Evolutionary conservation across 306 rosid genomes (phyloP).

Genomic region (Calophaca sinica): DNA sequence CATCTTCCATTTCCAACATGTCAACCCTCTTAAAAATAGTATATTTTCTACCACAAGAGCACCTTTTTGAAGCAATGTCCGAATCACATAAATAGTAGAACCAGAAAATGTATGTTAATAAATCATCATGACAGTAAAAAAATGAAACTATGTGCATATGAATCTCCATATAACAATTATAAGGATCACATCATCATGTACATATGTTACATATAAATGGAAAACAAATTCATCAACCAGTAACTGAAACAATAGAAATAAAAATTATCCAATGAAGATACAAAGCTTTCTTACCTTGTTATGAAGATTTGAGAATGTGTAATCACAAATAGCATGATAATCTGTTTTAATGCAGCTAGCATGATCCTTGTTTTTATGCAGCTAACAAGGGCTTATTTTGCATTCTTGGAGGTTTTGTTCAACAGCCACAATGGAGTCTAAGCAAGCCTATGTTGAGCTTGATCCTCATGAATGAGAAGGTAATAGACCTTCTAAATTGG

Average conservation of each 20-base stretch:
- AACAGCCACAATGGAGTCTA: constrained; percentile 85
- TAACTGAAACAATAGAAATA: too few species aligned
- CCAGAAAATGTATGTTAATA: not conserved
- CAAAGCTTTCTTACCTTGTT: too few species aligned
- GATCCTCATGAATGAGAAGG: too few species aligned
- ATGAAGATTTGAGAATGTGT: too few species aligned
- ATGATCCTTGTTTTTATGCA: constrained; percentile 52
- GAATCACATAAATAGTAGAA: constrained; percentile 3
- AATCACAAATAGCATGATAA: too few species aligned
- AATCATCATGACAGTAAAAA: not conserved
- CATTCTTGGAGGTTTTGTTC: constrained; percentile 89
- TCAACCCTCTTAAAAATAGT: constrained; percentile 43
- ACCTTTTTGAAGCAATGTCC: constrained; percentile 38
- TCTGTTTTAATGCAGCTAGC: constrained; percentile 8
- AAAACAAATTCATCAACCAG: too few species aligned
- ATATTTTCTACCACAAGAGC: constrained; percentile 45
- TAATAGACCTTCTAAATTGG: too few species aligned
- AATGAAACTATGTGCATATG: not conserved
- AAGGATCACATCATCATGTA: too few species aligned
- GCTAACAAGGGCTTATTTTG: constrained; percentile 90
- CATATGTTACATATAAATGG: too few species aligned
- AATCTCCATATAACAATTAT: not conserved
- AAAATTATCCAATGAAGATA: too few species aligned
- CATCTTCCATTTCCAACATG: constrained; percentile 46
- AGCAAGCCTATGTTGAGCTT: too few species aligned